Conservation (phyloP, 345 rosid species). For the Linum trigynum region DNA sequence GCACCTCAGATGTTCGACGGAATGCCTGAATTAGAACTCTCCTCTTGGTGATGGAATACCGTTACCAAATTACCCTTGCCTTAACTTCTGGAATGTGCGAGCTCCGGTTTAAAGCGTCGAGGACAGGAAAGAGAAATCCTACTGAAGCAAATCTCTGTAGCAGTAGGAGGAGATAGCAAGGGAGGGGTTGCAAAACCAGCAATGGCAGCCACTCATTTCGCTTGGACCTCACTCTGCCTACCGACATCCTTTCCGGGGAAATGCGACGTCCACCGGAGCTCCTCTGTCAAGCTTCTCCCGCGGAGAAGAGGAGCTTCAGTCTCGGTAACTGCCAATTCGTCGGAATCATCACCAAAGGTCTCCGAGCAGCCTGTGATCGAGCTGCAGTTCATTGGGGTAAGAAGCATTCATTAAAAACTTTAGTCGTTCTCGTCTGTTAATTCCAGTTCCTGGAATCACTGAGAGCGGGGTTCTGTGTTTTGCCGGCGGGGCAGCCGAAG, state of each 20-base stretch:
- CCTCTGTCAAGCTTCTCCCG: background rate
- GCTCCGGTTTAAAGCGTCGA: no score
- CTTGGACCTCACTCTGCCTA: conserved; percentile 9
- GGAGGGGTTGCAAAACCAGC: background rate
- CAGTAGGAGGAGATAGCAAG: background rate
- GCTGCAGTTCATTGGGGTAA: conserved; percentile 66
- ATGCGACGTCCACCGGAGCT: conserved; percentile 5
- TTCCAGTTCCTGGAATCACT: background rate
- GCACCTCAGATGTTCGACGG: no score
- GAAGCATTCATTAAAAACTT: background rate
- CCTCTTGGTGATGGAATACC: no score
- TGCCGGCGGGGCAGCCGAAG: conserved; percentile 46
- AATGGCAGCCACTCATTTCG: conserved; percentile 40
- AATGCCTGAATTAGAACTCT: no score
- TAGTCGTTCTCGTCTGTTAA: background rate
- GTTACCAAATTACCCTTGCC: no score
- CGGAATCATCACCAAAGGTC: conserved; percentile 21
- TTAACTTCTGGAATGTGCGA: no score
- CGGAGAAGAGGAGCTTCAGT: conserved; percentile 16
- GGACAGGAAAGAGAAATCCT: no score
- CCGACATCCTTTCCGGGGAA: conserved; percentile 15
- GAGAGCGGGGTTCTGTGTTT: background rate
- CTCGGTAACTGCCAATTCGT: conserved; percentile 20
- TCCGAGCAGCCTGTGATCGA: conserved; percentile 53
- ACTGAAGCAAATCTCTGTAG: background rate